A percentile compares a stretch with the other conserved stretches of the same genome.
These are phyloP conservation scores for Microstegium vimineum DNA, from an alignment of 176 grass and related monocot genomes.

Conservation along the genomic window DNA sequence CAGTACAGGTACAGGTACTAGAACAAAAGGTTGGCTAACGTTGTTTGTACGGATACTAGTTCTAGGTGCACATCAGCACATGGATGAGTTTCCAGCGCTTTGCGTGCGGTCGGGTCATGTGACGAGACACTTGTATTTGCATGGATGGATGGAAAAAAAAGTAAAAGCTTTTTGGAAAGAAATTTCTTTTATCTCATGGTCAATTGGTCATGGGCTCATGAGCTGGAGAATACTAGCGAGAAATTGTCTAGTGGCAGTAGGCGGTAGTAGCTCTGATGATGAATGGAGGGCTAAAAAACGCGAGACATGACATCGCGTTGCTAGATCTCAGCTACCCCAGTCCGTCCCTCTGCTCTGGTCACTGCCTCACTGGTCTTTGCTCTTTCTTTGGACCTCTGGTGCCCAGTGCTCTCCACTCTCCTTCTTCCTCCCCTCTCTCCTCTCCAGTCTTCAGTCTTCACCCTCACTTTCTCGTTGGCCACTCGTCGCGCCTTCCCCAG, in stretches of 20 bases:
- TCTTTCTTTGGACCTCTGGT: not conserved
- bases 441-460: not conserved
- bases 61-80: not conserved
- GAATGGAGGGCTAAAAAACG: conserved; percentile 7
- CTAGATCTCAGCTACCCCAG: conserved; percentile 36
- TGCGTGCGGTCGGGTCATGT: not conserved
- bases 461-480: not conserved
- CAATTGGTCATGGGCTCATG: not conserved
- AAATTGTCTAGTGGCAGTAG: not conserved
- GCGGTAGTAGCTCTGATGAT: not conserved
- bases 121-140: conserved; percentile 11
- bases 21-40: too few relatives aligned
- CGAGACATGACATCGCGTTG: conserved; percentile 4
- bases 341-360: not conserved
- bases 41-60: not conserved
- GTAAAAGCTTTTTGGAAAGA: not conserved
- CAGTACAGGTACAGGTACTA: not conserved
- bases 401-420: not conserved
- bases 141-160: not conserved
- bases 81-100: not conserved
- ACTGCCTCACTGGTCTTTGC: too few relatives aligned
- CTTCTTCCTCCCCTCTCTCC: not conserved
- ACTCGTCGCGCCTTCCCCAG: not conserved
- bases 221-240: not conserved
- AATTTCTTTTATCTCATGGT: not conserved